Base-by-base conservation (phyloP, 257 asterid species). In the Solanum pimpinellifolium region DNA sequence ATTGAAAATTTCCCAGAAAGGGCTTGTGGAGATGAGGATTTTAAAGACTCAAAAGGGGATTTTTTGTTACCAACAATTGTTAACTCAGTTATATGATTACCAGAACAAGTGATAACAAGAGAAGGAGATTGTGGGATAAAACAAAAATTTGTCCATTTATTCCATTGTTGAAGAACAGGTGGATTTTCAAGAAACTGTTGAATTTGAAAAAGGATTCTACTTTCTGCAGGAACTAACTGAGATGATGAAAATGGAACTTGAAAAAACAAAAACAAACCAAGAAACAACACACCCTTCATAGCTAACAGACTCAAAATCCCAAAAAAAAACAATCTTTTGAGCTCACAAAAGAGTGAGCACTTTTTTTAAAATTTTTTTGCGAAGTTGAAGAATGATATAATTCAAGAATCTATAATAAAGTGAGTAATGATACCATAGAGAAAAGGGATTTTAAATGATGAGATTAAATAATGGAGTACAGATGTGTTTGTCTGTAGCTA, bases 81-180 rank as follows among this genome's bases (percentile, higher is more conserved):
- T 69, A 97, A 78, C 87, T 96, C 98, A 3, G 98, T 93, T 10
- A 97, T 86, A 89, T 93, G 98, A 87, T 93, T 92, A 18, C 86
- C 90, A 68, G 98, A 91, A 80, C 99, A 97, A n/a, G 92, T 86
- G 10, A 97, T 16, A 60, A 89, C 87, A 44, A 97, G 95, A 80
- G 92, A 90, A 46, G 98, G 87, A 3, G 93, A 87, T 15, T 92
- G 95, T 9, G 95, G 93, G 12, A 93, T 91, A 39, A 68, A 90
- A 83, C 99, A 97, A 78, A 97, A 97, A 89, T 90, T 90, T 18
- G 99, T 97, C 99, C 98, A 96, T 11, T 93, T 93, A 86, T 92
- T 94, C 98, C 98, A 97, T 49, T 91, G 27, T 83, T 92, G 92
- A 78, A 97, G 98, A 60, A 90, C 89, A 52, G 90, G 93, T 11